phyloP scores from a whole-genome alignment of 805 yeast species.

The Candida sonorensis region DNA sequence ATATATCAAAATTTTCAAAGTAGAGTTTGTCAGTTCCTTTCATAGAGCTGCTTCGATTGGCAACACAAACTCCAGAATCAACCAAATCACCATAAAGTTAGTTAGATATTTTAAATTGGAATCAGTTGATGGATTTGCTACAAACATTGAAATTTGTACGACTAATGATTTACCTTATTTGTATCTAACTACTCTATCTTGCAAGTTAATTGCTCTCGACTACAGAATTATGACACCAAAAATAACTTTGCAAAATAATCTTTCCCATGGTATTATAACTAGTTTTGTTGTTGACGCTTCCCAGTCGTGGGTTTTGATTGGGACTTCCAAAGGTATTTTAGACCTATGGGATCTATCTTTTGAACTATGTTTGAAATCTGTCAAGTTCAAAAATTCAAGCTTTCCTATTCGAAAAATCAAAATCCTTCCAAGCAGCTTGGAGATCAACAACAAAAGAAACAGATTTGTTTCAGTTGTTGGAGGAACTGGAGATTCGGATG shows the following conservation, averaged over 20 bases:
- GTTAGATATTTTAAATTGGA: slow-evolving; percentile 37
- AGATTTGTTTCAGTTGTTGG: slow-evolving; percentile 55
- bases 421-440: slow-evolving; percentile 34
- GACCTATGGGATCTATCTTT: slow-evolving; percentile 81
- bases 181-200: slow-evolving; percentile 44
- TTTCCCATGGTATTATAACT: slow-evolving; percentile 59
- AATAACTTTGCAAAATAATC: slow-evolving; percentile 43
- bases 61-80: slow-evolving; percentile 6
- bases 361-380: slow-evolving; percentile 48
- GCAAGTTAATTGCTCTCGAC: slow-evolving; percentile 49
- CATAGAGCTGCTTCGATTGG: neutral
- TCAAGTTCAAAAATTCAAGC: slow-evolving; percentile 41
- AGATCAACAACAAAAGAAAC: slow-evolving; percentile 28
- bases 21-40: slow-evolving; percentile 21
- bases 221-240: slow-evolving; percentile 45
- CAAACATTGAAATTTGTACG: slow-evolving; percentile 35
- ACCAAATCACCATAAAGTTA: slow-evolving; percentile 16
- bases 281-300: slow-evolving; percentile 50
- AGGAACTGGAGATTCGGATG: slow-evolving; percentile 52
- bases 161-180: slow-evolving; percentile 36
- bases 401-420: slow-evolving; percentile 43
- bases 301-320: slow-evolving; percentile 60
- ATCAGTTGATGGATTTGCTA: slow-evolving; percentile 32
- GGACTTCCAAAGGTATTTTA: slow-evolving; percentile 68
- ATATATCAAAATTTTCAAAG: slow-evolving; percentile 33